These are phyloP conservation scores for Alternaria hordeiaustralica DNA, from an alignment of 2,329 filamentous ascomycete species.

Conservation along the genomic window DNA sequence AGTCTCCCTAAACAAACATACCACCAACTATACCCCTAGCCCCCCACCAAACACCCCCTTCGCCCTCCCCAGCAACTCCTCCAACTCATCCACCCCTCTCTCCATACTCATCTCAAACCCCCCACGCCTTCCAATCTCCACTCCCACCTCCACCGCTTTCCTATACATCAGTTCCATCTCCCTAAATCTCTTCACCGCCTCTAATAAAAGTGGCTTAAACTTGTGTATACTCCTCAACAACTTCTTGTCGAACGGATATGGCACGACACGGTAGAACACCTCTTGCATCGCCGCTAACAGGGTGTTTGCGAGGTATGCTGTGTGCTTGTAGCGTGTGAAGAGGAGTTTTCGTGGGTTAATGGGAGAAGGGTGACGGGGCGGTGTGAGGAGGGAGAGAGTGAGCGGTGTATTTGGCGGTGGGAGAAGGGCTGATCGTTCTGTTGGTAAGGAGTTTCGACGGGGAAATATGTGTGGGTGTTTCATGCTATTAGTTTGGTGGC, in stretches of 20 bases:
- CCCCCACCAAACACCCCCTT: neutral
- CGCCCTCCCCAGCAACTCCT: neutral
- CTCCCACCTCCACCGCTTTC: neutral
- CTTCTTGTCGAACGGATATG: neutral
- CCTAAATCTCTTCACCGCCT: neutral
- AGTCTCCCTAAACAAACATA: too few species aligned
- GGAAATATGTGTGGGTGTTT: neutral
- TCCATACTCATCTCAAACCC: neutral
- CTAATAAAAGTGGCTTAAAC: neutral
- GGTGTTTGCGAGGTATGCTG: neutral
- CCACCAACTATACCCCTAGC: neutral
- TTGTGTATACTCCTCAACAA: neutral
- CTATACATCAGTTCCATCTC: neutral
- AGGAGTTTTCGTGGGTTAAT: neutral
- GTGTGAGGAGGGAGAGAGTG: neutral
- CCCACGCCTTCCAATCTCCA: neutral
- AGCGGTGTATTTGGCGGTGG: neutral
- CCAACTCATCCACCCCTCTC: neutral
- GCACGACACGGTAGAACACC: neutral
- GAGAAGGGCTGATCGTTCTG: neutral
- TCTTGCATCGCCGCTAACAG: neutral
- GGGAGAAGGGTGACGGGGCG: neutral
- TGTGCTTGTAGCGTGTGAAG: neutral
- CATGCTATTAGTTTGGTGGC: neutral
- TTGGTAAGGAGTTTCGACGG: neutral